Conservation (phyloP, 306 rosid genomes). For the Vachellia collinsii region DNA sequence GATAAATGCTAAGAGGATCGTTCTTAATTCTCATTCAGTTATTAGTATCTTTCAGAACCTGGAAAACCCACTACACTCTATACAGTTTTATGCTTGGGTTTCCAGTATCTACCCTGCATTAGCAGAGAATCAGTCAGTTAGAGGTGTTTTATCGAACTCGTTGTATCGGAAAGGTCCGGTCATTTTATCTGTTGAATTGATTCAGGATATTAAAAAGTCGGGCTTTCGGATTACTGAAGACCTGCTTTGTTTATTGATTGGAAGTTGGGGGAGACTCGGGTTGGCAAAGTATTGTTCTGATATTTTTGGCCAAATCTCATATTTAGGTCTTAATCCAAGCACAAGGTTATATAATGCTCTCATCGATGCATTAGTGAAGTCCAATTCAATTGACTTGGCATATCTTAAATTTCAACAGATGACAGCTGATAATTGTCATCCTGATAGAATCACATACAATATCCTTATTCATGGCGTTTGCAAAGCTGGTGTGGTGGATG, state of each 20-base stretch:
- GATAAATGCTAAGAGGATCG: constrained; percentile 43
- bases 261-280: constrained; percentile 92
- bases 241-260: constrained; percentile 61
- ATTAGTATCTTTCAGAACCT: constrained; percentile 66
- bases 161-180: constrained; percentile 63
- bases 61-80: constrained; percentile 53
- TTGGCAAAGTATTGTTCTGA: constrained; percentile 71
- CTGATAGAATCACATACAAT: constrained; percentile 86
- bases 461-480: constrained; percentile 84
- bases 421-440: constrained; percentile 61
- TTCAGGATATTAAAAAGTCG: constrained; percentile 54
- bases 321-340: constrained; percentile 61
- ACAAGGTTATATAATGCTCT: constrained; percentile 85
- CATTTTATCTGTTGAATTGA: constrained; percentile 65
- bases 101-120: constrained; percentile 52
- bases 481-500: constrained; percentile 76
- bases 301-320: constrained; percentile 70
- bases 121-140: constrained; percentile 51
- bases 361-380: constrained; percentile 79
- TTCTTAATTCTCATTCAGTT: constrained; percentile 54
- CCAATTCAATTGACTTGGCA: constrained; percentile 84
- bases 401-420: constrained; percentile 85
- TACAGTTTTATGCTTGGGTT: constrained; percentile 77
- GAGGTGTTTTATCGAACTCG: constrained; percentile 46
- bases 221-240: constrained; percentile 62